Base-by-base conservation (phyloP, 1,139 yeast species). In the Saccharomyces hybrid region DNA sequence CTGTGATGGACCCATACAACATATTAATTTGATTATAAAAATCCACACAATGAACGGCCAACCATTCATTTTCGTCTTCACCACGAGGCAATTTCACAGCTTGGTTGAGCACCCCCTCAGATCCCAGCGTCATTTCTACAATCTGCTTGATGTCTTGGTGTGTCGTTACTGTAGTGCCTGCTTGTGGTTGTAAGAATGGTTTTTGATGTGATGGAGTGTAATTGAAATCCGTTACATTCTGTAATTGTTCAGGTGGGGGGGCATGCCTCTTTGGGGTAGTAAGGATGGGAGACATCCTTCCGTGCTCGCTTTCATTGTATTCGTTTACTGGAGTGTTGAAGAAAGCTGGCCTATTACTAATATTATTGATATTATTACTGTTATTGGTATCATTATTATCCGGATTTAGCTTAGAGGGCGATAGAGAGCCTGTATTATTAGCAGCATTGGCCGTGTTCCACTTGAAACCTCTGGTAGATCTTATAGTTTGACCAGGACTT, bases 1-100 rank as follows among this genome's bases (percentile, higher is more conserved):
- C 97, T 1, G 99, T 91, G 58, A 95, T 87, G 4, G 98, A 85
- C 11, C 98, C 97, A 66, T 93, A 93, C 6, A 93, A 76, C 99
- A 93, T 93, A 71, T 93, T 93, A 65, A 91, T 86, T 71, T 93
- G 99, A 69, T 91, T 91, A 73, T 88, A 93, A 68, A 93, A 93
- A 69, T 86, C 91, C 16, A 85, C 93, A 41, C 85, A 86, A 68
- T 93, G 97, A 16, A 91, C 95, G 0, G 99, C 99, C 53, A 93
- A 74, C 99, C 99, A 93, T 71, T 93, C 99, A 64, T 87, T 86
- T 53, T 83, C 68, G 65, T 89, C 96, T 70, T 93, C 99, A 59
- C 95, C 99, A 61, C 82, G 87, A 16, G 99, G 99, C 44, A 95
- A 76, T 66, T 86, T 86, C 21, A 93, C 98, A 0, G 98, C 99